These are phyloP conservation scores for Suillus sp. DNA, from an alignment of 768 basidiomycete genomes.

Conservation along the genomic window DNA sequence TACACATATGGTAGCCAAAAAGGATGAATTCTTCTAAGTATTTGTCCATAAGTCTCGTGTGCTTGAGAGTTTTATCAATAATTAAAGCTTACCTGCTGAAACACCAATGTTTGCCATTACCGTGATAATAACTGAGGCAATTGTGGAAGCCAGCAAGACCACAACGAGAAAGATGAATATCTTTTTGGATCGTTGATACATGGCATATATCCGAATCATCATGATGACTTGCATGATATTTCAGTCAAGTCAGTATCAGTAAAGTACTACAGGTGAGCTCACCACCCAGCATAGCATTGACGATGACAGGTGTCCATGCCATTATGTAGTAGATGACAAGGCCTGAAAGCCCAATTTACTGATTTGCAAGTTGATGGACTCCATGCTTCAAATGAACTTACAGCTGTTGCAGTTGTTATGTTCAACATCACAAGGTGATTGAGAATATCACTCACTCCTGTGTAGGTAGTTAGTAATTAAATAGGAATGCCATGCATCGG, in stretches of 20 bases:
- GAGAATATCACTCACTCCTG: neutral
- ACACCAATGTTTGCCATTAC: neutral
- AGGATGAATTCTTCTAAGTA: neutral
- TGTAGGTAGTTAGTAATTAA: neutral
- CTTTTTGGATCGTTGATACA: neutral
- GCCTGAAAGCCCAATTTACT: neutral
- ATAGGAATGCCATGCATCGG: neutral
- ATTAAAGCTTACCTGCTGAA: neutral
- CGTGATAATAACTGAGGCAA: neutral
- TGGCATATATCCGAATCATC: neutral
- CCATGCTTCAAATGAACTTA: neutral
- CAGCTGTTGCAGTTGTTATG: neutral
- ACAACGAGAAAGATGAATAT: neutral
- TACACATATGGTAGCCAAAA: neutral
- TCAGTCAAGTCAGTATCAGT: neutral
- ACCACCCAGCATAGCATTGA: neutral
- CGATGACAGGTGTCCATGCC: neutral
- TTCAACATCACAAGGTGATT: neutral
- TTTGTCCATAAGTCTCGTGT: neutral
- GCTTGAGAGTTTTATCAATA: neutral
- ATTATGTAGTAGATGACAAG: accelerated
- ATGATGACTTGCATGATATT: neutral
- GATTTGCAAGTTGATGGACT: neutral
- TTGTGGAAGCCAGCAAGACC: neutral
- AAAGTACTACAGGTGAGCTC: neutral